These are phyloP conservation scores for Diplocarpon mali DNA, from an alignment of 2,329 filamentous ascomycete species.

Conservation along the genomic window DNA sequence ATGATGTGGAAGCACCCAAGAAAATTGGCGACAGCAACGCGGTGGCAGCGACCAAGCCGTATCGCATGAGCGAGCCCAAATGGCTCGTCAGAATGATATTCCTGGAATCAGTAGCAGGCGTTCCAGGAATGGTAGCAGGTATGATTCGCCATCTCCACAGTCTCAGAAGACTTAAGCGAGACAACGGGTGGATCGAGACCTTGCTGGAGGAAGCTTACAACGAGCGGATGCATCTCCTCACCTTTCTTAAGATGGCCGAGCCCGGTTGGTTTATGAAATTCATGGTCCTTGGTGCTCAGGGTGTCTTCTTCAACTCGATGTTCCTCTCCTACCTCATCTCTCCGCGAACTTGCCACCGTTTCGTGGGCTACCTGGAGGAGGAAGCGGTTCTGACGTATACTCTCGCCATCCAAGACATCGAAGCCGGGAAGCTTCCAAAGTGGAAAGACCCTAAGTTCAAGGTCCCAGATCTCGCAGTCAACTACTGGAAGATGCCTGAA, in stretches of 20 bases:
- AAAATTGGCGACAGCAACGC: constrained; percentile 34
- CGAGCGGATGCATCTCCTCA: constrained; percentile 85
- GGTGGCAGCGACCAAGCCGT: constrained; percentile 42
- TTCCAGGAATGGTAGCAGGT: constrained; percentile 92
- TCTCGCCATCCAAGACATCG: constrained; percentile 75
- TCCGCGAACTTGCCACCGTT: constrained; percentile 82
- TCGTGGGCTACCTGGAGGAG: constrained; percentile 94
- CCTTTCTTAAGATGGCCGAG: constrained; percentile 84
- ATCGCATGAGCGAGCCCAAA: constrained; percentile 68
- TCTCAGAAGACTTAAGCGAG: constrained; percentile 73
- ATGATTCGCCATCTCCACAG: constrained; percentile 86
- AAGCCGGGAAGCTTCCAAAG: constrained; percentile 68
- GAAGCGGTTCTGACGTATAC: constrained; percentile 96
- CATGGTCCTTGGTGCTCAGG: constrained; percentile 86
- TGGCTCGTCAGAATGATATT: constrained; percentile 90
- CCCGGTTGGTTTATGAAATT: constrained; percentile 76
- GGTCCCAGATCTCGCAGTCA: constrained; percentile 79
- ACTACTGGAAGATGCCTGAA: constrained; percentile 93
- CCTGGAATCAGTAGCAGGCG: constrained; percentile 86
- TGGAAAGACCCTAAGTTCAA: constrained; percentile 61
- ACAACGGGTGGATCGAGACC: constrained; percentile 95
- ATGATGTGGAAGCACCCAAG: constrained; percentile 42
- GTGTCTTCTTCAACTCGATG: constrained; percentile 91
- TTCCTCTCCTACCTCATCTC: constrained; percentile 83
- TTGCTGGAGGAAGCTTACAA: constrained; percentile 85